A percentile compares a stretch with the other conserved stretches of the same genome.
Evolutionary conservation across 2,329 filamentous ascomycete species (phyloP).

Genomic region (Hymenoscyphus fructigenus): DNA sequence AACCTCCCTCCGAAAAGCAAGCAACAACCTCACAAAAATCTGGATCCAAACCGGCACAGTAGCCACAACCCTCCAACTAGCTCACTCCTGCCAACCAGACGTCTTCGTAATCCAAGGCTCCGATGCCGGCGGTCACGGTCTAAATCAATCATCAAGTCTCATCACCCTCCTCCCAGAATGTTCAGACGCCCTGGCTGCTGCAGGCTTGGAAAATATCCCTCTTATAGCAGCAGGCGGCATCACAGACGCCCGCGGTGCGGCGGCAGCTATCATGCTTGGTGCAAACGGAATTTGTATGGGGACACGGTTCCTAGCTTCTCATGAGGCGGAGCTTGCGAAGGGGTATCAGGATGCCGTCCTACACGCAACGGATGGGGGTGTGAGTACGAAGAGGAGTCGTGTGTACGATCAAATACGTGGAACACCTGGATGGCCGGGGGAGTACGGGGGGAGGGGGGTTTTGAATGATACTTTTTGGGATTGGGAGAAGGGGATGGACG

Average conservation of each 20-base stretch:
- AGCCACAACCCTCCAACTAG: constrained; percentile 21
- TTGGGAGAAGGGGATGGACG: constrained; percentile 36
- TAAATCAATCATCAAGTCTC: constrained; percentile 25
- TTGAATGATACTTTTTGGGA: constrained; percentile 52
- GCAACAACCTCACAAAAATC: constrained; percentile 21
- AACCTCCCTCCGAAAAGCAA: constrained; percentile 7
- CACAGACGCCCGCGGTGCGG: constrained; percentile 34
- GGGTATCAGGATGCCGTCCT: constrained; percentile 48
- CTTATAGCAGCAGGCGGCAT: constrained; percentile 37
- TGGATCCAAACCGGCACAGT: constrained; percentile 33
- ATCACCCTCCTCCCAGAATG: constrained; percentile 34
- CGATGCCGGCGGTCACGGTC: constrained; percentile 37
- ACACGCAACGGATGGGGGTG: constrained; percentile 46
- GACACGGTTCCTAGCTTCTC: constrained; percentile 46
- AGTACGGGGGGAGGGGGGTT: constrained; percentile 55
- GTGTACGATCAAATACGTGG: constrained; percentile 52
- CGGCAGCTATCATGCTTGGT: constrained; percentile 35
- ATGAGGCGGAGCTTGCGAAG: constrained; percentile 44
- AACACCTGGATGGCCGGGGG: constrained; percentile 54
- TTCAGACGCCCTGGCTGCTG: constrained; percentile 24
- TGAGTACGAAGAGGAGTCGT: constrained; percentile 46
- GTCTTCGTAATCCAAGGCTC: constrained; percentile 34
- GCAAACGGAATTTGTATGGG: constrained; percentile 46
- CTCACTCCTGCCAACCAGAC: constrained; percentile 23
- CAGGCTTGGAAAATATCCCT: constrained; percentile 3